Conservation (phyloP, 2,329 filamentous ascomycete species). For the Neodidymelliopsis sp. region DNA sequence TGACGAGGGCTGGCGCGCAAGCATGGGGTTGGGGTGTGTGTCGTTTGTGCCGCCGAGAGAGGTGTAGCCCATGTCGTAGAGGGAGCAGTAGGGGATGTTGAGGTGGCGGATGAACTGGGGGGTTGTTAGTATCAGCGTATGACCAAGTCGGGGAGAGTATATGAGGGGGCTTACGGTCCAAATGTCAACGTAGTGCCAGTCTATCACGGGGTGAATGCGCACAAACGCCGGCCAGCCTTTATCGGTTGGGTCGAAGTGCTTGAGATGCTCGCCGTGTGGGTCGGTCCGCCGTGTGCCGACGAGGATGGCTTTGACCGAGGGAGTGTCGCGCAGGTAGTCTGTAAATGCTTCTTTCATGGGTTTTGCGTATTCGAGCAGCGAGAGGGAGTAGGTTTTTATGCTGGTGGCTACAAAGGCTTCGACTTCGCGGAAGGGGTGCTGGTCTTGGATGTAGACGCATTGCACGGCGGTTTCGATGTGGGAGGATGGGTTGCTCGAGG, state of each 20-base stretch:
- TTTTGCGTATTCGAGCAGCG: constrained; percentile 75
- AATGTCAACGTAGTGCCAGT: constrained; percentile 96
- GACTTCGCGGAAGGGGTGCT: constrained; percentile 84
- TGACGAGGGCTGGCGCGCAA: constrained; percentile 38
- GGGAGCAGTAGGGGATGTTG: constrained; percentile 79
- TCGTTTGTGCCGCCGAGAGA: constrained; percentile 89
- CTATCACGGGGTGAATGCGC: constrained; percentile 92
- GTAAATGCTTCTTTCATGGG: constrained; percentile 84
- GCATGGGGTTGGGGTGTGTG: constrained; percentile 84
- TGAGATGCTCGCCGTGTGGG: constrained; percentile 81
- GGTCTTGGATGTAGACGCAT: constrained; percentile 87
- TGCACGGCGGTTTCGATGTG: constrained; percentile 62
- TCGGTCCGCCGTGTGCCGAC: constrained; percentile 91
- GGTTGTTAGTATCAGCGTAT: too few species aligned
- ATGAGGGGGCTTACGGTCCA: constrained; percentile 76
- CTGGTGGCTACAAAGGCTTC: constrained; percentile 81
- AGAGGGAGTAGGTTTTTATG: constrained; percentile 73
- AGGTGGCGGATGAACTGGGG: constrained; percentile 84
- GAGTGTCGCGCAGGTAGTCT: constrained; percentile 73
- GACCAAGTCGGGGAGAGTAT: neutral
- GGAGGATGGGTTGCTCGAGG: constrained; percentile 28
- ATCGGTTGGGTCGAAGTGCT: constrained; percentile 87
- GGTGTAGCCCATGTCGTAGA: constrained; percentile 92
- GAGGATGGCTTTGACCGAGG: constrained; percentile 77
- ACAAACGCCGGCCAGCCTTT: constrained; percentile 90